phyloP scores from a whole-genome alignment of 441 rosid species.

The Viola pubescens region DNA sequence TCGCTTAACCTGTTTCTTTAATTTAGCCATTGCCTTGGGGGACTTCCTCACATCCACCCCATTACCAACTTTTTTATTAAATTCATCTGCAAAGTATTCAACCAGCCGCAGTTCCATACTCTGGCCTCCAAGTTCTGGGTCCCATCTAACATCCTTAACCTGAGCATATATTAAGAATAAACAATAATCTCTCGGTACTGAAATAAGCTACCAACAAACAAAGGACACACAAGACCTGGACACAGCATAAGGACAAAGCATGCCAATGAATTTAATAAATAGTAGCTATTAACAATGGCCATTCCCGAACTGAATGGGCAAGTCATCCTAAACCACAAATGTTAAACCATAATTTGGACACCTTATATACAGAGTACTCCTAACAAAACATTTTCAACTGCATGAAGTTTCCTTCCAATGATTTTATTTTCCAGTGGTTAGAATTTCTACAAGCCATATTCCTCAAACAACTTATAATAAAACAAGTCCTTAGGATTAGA shows the following conservation, averaged over 20 bases:
- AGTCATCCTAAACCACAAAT: not conserved
- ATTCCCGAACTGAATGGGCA: not conserved
- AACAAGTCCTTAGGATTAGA: no score
- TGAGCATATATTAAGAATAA: slow-evolving; percentile 22
- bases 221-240: not conserved
- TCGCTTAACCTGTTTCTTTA: slow-evolving; percentile 94
- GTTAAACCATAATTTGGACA: no score
- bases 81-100: slow-evolving; percentile 87
- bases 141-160: slow-evolving; percentile 99
- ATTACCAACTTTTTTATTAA: slow-evolving; percentile 79
- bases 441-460: no score
- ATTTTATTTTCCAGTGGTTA: no score
- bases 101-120: slow-evolving; percentile 76
- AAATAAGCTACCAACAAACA: slow-evolving; percentile 3
- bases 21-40: slow-evolving; percentile 95
- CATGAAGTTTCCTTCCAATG: no score
- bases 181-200: slow-evolving; percentile 2
- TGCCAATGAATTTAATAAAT: no score
- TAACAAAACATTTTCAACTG: no score
- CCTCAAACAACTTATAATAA: no score
- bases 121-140: slow-evolving; percentile 81
- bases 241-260: not conserved
- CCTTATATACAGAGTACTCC: no score
- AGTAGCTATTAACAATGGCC: not conserved
- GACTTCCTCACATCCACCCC: slow-evolving; percentile 80